A percentile compares a stretch with the other conserved stretches of the same genome.
phyloP scores from a whole-genome alignment of 106 monocot genomes.

The Allium cepa region DNA sequence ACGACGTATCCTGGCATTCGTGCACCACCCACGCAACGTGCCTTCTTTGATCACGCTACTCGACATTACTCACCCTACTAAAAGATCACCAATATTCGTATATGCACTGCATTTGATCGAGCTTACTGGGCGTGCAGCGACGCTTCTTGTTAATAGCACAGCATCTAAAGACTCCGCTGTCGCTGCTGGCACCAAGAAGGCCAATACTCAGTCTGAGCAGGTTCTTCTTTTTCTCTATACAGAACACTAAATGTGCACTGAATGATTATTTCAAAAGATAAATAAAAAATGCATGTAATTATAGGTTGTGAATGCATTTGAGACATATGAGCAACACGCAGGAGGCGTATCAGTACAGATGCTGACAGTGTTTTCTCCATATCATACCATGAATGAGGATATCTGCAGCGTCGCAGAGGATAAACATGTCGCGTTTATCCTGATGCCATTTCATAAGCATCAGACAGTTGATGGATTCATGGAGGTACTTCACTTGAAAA shows the following conservation, averaged over 20 bases:
- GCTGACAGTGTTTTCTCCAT: slow-evolving; percentile 14
- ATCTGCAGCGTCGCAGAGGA: slow-evolving; percentile 16
- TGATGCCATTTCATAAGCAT: slow-evolving; percentile 24
- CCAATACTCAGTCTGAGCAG: slow-evolving; percentile 15
- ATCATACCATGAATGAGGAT: slow-evolving; percentile 19
- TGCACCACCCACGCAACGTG: slow-evolving; percentile 21
- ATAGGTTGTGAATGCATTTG: slow-evolving; percentile 9
- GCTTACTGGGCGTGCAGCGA: slow-evolving; percentile 32
- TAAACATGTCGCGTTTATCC: slow-evolving; percentile 16
- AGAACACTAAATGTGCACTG: too few relatives aligned
- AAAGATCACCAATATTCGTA: slow-evolving; percentile 30
- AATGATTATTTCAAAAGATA: too few relatives aligned
- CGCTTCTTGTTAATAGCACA: slow-evolving; percentile 21
- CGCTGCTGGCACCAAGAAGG: background rate
- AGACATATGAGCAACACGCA: slow-evolving; percentile 26
- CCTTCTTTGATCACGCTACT: slow-evolving; percentile 25
- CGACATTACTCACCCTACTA: slow-evolving; percentile 30
- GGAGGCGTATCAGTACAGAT: slow-evolving; percentile 17
- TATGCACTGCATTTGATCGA: slow-evolving; percentile 32
- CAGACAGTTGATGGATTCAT: slow-evolving; percentile 12
- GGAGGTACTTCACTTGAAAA: slow-evolving; percentile 2
- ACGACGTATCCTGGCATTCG: slow-evolving; percentile 22
- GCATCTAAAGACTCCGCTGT: background rate
- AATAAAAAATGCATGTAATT: too few relatives aligned
- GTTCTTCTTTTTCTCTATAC: background rate